These are phyloP conservation scores for Cyberlindnera lachancei DNA, from an alignment of 805 yeast genomes.

Conservation along the genomic window DNA sequence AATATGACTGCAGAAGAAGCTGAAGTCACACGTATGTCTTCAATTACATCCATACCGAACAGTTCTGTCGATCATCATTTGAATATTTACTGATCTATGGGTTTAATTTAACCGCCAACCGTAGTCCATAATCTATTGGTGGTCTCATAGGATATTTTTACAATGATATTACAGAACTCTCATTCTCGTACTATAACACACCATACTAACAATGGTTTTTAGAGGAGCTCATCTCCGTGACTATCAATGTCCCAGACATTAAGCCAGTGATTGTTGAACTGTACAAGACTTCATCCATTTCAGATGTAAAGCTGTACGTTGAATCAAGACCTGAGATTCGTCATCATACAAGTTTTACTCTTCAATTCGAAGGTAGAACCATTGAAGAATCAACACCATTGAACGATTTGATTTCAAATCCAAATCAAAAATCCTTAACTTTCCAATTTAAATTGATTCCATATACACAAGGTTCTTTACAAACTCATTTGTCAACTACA, in stretches of 20 bases:
- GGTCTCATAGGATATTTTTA: too few species aligned
- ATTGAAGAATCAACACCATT: constrained; percentile 22
- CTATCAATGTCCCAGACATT: constrained; percentile 7
- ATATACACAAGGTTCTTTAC: constrained; percentile 53
- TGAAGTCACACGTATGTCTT: too few species aligned
- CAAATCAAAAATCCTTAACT: constrained; percentile 24
- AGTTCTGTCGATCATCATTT: too few species aligned
- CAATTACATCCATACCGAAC: too few species aligned
- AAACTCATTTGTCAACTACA: constrained; percentile 54
- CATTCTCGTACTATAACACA: too few species aligned
- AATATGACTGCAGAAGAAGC: too few species aligned
- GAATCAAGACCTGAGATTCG: constrained; percentile 48
- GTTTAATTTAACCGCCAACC: too few species aligned
- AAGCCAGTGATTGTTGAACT: constrained; percentile 14
- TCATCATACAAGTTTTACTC: constrained; percentile 53
- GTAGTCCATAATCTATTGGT: too few species aligned
- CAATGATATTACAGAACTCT: too few species aligned
- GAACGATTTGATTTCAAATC: constrained; percentile 19
- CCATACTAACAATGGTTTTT: too few species aligned
- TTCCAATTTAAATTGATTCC: constrained; percentile 44
- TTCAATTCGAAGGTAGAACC: constrained; percentile 31
- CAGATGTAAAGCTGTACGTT: constrained; percentile 52
- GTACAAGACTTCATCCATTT: constrained; percentile 36
- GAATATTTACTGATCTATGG: too few species aligned
- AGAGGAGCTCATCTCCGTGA: constrained; percentile 7